Base-by-base conservation (phyloP, 2,329 filamentous ascomycete species). In the Stagonosporopsis cucurbitacearum region DNA sequence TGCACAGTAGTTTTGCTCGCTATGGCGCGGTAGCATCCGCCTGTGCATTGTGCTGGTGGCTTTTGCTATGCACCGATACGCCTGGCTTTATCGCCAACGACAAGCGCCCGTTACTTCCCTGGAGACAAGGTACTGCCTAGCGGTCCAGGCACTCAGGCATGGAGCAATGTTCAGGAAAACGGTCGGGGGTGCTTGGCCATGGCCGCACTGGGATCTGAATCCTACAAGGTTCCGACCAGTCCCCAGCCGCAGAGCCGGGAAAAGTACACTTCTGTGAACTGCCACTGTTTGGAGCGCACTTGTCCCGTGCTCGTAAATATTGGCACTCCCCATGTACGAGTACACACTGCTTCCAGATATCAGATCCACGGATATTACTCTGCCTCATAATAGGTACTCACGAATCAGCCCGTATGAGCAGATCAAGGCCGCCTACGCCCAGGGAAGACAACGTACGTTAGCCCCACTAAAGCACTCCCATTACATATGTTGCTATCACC, bases 181-280 rank as follows among this genome's bases (percentile, higher is more conserved):
- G 69, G 71, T 69, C 71, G 67, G 64, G 64, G 65, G 61, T 71
- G 65, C 70, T 69, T 73, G 70, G 68, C 64, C 64, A 61, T 64
- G 63, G 58, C 64, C 57, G 59, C 53, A 48, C 71, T 61, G 65
- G 72, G 72, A 63, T 67, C 33, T 15, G 46, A 58, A 75, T 75
- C 72, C 74, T 71, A 69, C 70, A 65, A 72, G 68, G 72, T 72
- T 72, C 69, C 66, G 66, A 69, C 70, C 70, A 70, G 59, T 70
- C 59, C 66, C 64, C 67, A 71, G 71, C 70, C 71, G 68, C 67
- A 69, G 58, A 72, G 55, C 70, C 69, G 72, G 72, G 64, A 69
- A 72, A 69, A 66, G 60, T 63, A 63, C 63, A 68, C 65, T 67
- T 57, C 55, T 55, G 67, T 50, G 53, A 61, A 62, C 54, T 60